These are phyloP conservation scores for Tanozyma kutaoensis DNA, from an alignment of 805 yeast species.

Conservation along the genomic window DNA sequence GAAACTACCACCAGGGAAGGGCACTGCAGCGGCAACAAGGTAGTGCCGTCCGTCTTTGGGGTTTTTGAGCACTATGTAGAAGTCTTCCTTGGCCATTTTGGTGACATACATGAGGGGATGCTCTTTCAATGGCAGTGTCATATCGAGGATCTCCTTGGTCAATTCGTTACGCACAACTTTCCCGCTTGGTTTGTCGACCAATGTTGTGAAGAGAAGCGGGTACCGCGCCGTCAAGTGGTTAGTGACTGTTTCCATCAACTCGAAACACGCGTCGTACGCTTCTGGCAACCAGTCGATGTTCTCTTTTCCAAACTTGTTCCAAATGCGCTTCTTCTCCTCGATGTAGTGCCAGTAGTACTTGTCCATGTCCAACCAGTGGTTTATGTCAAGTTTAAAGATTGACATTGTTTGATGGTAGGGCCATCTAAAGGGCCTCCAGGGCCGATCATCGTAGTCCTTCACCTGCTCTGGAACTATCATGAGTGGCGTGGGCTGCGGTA, in stretches of 20 bases:
- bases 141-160: conserved; percentile 49
- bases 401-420: conserved; percentile 76
- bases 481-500: conserved; percentile 42
- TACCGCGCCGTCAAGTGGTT: conserved; percentile 49
- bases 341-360: conserved; percentile 58
- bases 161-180: conserved; percentile 43
- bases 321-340: conserved; percentile 46
- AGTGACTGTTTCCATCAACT: conserved; percentile 49
- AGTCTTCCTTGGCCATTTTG: conserved; percentile 67
- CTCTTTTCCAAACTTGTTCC: conserved; percentile 43
- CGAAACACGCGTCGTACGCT: conserved; percentile 44
- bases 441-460: conserved; percentile 53
- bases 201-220: conserved; percentile 44
- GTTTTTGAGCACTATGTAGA: conserved; percentile 47
- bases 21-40: conserved; percentile 62
- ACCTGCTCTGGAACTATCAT: conserved; percentile 58
- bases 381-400: conserved; percentile 54
- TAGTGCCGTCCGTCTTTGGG: conserved; percentile 40
- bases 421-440: conserved; percentile 75
- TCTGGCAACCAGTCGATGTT: conserved; percentile 59
- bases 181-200: conserved; percentile 29
- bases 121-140: conserved; percentile 44
- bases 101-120: conserved; percentile 52
- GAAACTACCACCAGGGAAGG: conserved; percentile 70
- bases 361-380: conserved; percentile 75